Evolutionary conservation across 192 early-diverging fungal genomes (phyloP), one percentile per base, ranked within the genome.

Genomic region (Thoreauomyces humboldtii): DNA sequence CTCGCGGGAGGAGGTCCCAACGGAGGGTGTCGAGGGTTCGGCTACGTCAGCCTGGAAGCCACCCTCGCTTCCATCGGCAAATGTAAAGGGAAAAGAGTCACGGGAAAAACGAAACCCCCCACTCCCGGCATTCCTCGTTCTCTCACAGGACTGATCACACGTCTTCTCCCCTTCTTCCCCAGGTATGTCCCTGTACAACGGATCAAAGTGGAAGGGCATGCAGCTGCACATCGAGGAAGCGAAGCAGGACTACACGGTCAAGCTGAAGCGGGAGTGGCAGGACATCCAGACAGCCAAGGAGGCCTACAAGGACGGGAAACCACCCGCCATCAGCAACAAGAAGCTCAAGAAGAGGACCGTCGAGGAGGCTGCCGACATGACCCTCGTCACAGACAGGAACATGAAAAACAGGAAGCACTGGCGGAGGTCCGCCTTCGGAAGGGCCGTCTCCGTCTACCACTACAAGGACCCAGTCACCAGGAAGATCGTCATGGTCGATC

Each of bases 121-220:
- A n/a, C n/a, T n/a, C n/a, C n/a, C n/a, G n/a, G n/a, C n/a, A n/a
- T n/a, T n/a, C n/a, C n/a, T n/a, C n/a, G n/a, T n/a, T n/a, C n/a
- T n/a, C n/a, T n/a, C n/a, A n/a, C n/a, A n/a, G n/a, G n/a, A n/a
- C n/a, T n/a, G n/a, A n/a, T n/a, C n/a, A n/a, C n/a, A n/a, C n/a
- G n/a, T n/a, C n/a, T n/a, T n/a, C n/a, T n/a, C n/a, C n/a, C n/a
- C n/a, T n/a, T n/a, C n/a, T n/a, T n/a, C n/a, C n/a, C 4, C 63
- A 84, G 82, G 82, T 58, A n/a, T 87, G 25, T 76, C 80, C 19
- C 47, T 86, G 19, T 91, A 87, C 60, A 87, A 88, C 35, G 87
- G 88, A 2, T 74, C 92, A 12, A 91, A 89, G 53, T 94, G 92
- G 92, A 94, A 91, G 71, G 92, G 92, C 38, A 77, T 83, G 25